A percentile compares a stretch with the other conserved stretches of the same genome.
Conservation (phyloP, 345 rosid genomes). For the Turnera subulata region DNA sequence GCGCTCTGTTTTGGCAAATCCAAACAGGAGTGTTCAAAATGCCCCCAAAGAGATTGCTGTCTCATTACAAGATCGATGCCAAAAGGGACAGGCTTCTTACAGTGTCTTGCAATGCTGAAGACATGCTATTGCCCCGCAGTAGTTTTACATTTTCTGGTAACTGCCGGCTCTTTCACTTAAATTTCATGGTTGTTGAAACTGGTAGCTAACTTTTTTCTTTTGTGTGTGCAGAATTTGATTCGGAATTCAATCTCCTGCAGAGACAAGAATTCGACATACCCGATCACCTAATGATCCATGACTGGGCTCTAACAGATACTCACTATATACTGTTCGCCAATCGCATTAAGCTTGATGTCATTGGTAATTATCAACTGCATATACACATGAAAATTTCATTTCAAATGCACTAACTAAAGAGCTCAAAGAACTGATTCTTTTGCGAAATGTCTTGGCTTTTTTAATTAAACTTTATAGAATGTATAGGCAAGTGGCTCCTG, state of each 20-base stretch:
- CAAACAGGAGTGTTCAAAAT: constrained; percentile 69
- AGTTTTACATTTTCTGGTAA: constrained; percentile 80
- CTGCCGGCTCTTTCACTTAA: not conserved
- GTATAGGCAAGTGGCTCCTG: no score
- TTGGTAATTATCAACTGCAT: constrained; percentile 37
- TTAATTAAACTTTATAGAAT: no score
- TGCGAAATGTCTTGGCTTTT: no score
- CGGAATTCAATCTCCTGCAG: constrained; percentile 49
- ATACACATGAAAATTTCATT: not conserved
- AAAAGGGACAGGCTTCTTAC: constrained; percentile 59
- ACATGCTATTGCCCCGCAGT: constrained; percentile 80
- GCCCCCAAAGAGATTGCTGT: constrained; percentile 80
- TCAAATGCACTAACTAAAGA: not conserved
- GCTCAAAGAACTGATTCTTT: no score
- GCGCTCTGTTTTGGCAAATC: not conserved
- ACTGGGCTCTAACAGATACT: constrained; percentile 87
- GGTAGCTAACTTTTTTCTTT: not conserved
- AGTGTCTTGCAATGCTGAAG: constrained; percentile 83
- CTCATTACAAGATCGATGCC: constrained; percentile 78
- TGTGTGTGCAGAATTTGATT: constrained; percentile 69
- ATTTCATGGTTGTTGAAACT: no score
- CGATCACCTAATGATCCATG: constrained; percentile 89
- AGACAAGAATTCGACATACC: constrained; percentile 55
- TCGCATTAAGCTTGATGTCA: constrained; percentile 62
- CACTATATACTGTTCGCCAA: constrained; percentile 75